Evolutionary conservation across 2,329 filamentous ascomycete species (phyloP), one percentile per base, ranked within the genome.

Genomic region (Microdochium bolleyi): DNA sequence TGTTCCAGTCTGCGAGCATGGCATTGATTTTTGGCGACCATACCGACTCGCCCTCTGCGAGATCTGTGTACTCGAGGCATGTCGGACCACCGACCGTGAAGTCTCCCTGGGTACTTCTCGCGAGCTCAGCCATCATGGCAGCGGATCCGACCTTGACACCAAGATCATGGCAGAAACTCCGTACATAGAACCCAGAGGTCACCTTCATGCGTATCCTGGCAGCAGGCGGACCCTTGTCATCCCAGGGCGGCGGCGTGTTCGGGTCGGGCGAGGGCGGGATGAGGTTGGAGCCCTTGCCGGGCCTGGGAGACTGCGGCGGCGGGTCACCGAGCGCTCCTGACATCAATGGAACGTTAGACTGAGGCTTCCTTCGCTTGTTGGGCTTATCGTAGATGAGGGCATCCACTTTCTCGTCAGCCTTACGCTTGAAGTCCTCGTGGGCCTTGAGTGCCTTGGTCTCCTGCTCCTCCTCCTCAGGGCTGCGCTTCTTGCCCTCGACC

Each of bases 121-220:
- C 80, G 21, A 99, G 80, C 60, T 88, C 84, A 22, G 88, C 83
- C 92, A 99, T 97, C 58, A 94, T 77, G 32, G 81, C 94, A 24
- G 89, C 84, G 13, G 90, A 95, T 51, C 82, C 84, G 14, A 96
- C 78, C 60, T 89, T 90, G 58, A 84, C 76, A 22, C 92, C 94
- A 3, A 99, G 78, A 63, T 99, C 94, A 66, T 97, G 91, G 61
- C 90, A 92, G 60, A 99, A 83, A 54, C 88, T 95, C 57, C 94
- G 87, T 14, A 99, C 92, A 68, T 99, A 99, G 76, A 96, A 99
- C 38, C 94, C 94, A 0, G 91, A 95, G 2, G 91, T 91, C 51
- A 96, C 92, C 1, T 89, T 95, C 82, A 99, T 90, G 53, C 88
- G 85, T 55, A 99, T 83, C 64, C 83, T 87, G 49, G 83, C 88